Base-by-base conservation (phyloP, 1,284 basidiomycete genomes). In the Naganishia liquefaciens region DNA sequence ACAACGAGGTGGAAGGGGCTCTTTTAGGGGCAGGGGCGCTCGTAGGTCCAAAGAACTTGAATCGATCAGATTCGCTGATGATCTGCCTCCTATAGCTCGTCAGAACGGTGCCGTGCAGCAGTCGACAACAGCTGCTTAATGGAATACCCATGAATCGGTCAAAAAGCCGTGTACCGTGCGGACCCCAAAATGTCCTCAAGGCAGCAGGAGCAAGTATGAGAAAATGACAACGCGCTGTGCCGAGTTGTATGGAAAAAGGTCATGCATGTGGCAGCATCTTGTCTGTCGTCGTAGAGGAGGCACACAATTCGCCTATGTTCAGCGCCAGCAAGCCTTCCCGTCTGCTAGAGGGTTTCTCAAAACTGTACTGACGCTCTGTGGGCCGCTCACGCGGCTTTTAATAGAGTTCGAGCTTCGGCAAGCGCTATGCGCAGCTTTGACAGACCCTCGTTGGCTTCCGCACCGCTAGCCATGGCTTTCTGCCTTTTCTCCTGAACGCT, bases 11-110 rank as follows among this genome's bases (percentile, higher is more conserved):
- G 50, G 63, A 30, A 54, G 63, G 10, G 40, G 63, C 21, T 54
- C 54, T 13, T 40, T 39, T 44, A 28, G 63, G 15, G 62, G 52
- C 3, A 52, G 62, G 54, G 63, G 63, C 54, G 27, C 33, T 33
- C 37, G 46, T 21, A n/a, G 52, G 63, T 39, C 25, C 54, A 50
- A 25, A 49, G 44, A 40, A 27, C 6, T 21, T 33, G 10, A 19
- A 7, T 21, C 10, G 21, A 23, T 25, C 3, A 21, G 5, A 9
- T 15, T 5, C 33, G 7, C n/a, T 9, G 17, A 40, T 7, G 19
- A 25, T 49, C 4, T 28, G 11, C 15, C 25, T 17, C 15, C 3
- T 11, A 19, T 37, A 60, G 57, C 57, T 50, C 57, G 57, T 40
- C 46, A 47, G 37, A 60, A 49, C 33, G 57, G 30, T 25, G 33